These are phyloP conservation scores for Clitopilus passeckerianus DNA, from an alignment of 768 basidiomycete species.

Conservation along the genomic window DNA sequence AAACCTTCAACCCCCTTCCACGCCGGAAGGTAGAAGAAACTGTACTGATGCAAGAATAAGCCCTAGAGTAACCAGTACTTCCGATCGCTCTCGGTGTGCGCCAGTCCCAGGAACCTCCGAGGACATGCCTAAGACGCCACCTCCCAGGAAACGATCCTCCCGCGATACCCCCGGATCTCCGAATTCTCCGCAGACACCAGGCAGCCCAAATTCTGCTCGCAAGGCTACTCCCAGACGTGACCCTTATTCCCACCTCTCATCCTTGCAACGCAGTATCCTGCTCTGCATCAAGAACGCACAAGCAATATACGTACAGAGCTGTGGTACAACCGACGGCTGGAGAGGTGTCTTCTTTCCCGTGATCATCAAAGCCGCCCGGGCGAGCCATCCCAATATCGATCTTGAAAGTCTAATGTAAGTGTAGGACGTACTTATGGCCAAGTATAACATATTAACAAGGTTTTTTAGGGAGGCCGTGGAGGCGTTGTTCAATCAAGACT, in stretches of 20 bases:
- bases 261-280: conserved; percentile 17
- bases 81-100: too few species aligned
- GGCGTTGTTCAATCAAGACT: conserved; percentile 14
- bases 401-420: conserved; percentile 9
- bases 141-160: background rate
- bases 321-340: conserved; percentile 2
- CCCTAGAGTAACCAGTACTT: too few species aligned
- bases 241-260: conserved; percentile 15
- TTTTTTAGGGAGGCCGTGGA: conserved; percentile 15
- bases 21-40: too few species aligned
- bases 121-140: too few species aligned
- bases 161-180: background rate
- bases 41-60: too few species aligned
- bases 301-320: background rate
- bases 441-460: background rate
- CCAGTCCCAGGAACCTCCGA: too few species aligned
- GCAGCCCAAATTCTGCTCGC: background rate
- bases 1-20: too few species aligned
- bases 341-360: conserved; percentile 9
- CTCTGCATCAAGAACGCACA: conserved; percentile 8
- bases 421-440: background rate
- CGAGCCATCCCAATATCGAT: background rate
- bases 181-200: background rate
- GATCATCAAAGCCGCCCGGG: conserved; percentile 6
- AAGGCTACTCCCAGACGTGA: conserved; percentile 5